Evolutionary conservation across 176 grass and related monocot species (phyloP).

Genomic region (Ensete ventricosum): DNA sequence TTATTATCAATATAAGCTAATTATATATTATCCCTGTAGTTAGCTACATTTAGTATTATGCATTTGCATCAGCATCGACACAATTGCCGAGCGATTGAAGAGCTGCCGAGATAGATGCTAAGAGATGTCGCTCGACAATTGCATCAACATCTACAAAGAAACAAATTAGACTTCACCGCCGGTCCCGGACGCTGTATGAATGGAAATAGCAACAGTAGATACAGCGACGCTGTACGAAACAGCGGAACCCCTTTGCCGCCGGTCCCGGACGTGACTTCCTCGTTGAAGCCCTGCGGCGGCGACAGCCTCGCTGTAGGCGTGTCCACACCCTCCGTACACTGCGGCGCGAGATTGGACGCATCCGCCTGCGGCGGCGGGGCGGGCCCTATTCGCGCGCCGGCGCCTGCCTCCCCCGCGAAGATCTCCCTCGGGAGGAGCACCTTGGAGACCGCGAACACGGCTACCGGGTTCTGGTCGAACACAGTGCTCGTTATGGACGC

Average conservation of each 20-base stretch:
- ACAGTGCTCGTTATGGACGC: conserved; percentile 87
- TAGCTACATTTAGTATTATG: too few relatives aligned
- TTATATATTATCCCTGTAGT: too few relatives aligned
- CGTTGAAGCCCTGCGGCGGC: conserved; percentile 33
- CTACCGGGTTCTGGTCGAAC: conserved; percentile 88
- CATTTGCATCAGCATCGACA: accelerated
- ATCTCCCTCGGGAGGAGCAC: conserved; percentile 83
- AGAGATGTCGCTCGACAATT: too few relatives aligned
- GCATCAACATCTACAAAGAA: too few relatives aligned
- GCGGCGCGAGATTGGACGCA: conserved; percentile 5
- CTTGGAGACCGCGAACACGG: conserved; percentile 82
- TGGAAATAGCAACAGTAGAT: conserved; percentile 37
- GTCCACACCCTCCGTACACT: conserved; percentile 3
- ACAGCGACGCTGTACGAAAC: conserved; percentile 47
- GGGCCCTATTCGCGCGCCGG: neutral
- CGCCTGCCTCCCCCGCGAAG: conserved; percentile 21
- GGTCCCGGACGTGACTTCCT: conserved; percentile 22
- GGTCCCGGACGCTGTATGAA: too few relatives aligned
- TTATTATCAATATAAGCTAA: too few relatives aligned
- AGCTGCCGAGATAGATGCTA: accelerated
- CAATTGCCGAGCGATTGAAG: accelerated
- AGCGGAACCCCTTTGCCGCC: conserved; percentile 10
- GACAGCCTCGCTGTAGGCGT: conserved; percentile 45
- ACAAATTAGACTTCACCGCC: too few relatives aligned
- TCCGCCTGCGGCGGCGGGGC: conserved; percentile 5